Evolutionary conservation across 176 grass and related monocot genomes (phyloP), one percentile per base, ranked within the genome.

Genomic region (Luzula sylvatica): DNA sequence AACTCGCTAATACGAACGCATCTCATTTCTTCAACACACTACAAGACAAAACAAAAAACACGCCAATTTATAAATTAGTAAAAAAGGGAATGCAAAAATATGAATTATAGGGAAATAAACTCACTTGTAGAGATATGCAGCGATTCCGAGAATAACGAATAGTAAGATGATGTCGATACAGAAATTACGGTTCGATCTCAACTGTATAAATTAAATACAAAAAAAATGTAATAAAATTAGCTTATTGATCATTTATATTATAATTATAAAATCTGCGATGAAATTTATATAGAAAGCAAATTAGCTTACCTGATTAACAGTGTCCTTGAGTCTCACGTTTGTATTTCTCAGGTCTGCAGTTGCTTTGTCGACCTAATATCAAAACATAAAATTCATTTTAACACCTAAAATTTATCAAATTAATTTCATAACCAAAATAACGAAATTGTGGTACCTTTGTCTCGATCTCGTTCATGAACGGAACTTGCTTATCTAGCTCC

Each of bases 401-500:
- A 51, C 0, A 48, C 20, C 7, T 46, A 15, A 55, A 42, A 28
- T 23, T 2, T 25, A 38, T 55, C 8, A 20, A 15, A 16, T 35
- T 13, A 22, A n/a, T 29, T 38, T 18, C 3, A 50, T 14, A 3
- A 55, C 65, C 7, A 28, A 45, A 2, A 26, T 47, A 18, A 18
- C 15, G 53, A 0, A 15, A 66, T 9, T 30, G 38, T 39, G 39
- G 9, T 19, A 98, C 93, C 93, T 98, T 98, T 1, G 80, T 71
- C 27, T 98, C 93, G 68, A 98, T 87, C 75, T 98, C 93, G 61
- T 98, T 85, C 74, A 98, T 87, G 60, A 98, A 67, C 17, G 93
- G 93, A 23, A 92, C 86, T 92, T 98, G 86, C 48, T 81, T 90
- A 73, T 98, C 93, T 75, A 98, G 9, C 86, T 98, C 93, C 93